Conservation (phyloP, 176 grass and related monocot genomes). For the Eragrostis curvula region DNA sequence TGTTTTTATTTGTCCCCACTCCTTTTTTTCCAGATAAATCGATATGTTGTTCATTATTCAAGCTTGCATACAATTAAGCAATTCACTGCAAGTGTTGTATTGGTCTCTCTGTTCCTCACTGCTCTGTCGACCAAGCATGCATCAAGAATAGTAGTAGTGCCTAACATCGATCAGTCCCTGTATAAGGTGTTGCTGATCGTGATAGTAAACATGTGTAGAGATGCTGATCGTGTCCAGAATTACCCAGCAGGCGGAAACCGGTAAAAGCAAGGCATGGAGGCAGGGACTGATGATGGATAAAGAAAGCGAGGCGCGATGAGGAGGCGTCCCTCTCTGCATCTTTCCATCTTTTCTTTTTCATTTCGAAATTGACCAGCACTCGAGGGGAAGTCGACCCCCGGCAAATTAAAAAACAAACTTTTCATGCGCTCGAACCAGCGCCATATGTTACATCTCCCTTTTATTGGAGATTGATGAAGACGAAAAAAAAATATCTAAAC, state of each 20-base stretch:
- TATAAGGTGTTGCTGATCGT: too few species aligned
- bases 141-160: not conserved
- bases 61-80: not conserved
- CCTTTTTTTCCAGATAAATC: not conserved
- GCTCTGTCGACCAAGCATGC: not conserved
- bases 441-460: slow-evolving; percentile 34
- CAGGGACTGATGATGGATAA: not conserved
- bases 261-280: not conserved
- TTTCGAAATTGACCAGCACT: slow-evolving; percentile 86
- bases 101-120: not conserved
- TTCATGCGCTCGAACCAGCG: slow-evolving; percentile 46
- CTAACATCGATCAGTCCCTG: too few species aligned
- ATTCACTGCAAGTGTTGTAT: not conserved
- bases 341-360: slow-evolving; percentile 67
- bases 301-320: slow-evolving; percentile 44
- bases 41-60: not conserved
- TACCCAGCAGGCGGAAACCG: slow-evolving; percentile 16
- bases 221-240: not conserved
- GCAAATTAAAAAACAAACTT: slow-evolving; percentile 27
- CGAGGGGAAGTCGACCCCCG: slow-evolving; percentile 26
- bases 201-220: too few species aligned
- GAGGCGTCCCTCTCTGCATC: slow-evolving; percentile 56
- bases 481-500: slow-evolving; percentile 21
- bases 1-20: slow-evolving; percentile 54
- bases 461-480: not conserved